Conservation (phyloP, 495 filamentous ascomycete species). For the Podospora appendiculata region DNA sequence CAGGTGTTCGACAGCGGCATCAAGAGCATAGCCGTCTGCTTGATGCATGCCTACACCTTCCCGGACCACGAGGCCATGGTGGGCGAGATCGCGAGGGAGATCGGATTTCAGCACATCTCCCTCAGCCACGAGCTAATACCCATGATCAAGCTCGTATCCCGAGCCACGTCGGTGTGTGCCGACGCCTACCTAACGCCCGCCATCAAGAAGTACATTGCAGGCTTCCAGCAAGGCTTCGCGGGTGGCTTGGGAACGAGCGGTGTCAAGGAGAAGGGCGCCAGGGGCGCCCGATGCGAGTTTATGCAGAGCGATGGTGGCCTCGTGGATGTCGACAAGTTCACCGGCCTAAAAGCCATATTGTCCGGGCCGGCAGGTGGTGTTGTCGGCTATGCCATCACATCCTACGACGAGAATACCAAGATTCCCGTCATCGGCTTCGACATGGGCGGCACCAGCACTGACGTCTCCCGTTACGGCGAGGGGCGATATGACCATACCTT, state of each 20-base stretch:
- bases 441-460: slow-evolving; percentile 90
- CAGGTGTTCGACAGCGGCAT: slow-evolving; percentile 55
- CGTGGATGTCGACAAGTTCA: slow-evolving; percentile 68
- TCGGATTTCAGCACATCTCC: slow-evolving; percentile 71
- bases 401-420: slow-evolving; percentile 77
- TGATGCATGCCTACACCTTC: slow-evolving; percentile 79
- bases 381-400: slow-evolving; percentile 91
- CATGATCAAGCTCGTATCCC: slow-evolving; percentile 85
- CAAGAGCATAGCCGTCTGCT: slow-evolving; percentile 64
- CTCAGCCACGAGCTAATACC: slow-evolving; percentile 77
- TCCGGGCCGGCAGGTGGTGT: slow-evolving; percentile 78
- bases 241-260: slow-evolving; percentile 62
- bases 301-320: slow-evolving; percentile 83
- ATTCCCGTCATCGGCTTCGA: slow-evolving; percentile 95
- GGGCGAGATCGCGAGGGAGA: slow-evolving; percentile 57
- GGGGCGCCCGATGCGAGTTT: slow-evolving; percentile 66
- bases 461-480: slow-evolving; percentile 83
- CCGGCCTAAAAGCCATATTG: slow-evolving; percentile 66
- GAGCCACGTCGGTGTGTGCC: slow-evolving; percentile 87
- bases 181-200: slow-evolving; percentile 95
- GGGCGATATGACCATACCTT: slow-evolving; percentile 96
- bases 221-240: slow-evolving; percentile 70
- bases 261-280: slow-evolving; percentile 49
- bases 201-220: slow-evolving; percentile 90
- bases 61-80: slow-evolving; percentile 66